These are phyloP conservation scores for Euphrasia confusa DNA, from an alignment of 257 asterid species.

Conservation along the genomic window DNA sequence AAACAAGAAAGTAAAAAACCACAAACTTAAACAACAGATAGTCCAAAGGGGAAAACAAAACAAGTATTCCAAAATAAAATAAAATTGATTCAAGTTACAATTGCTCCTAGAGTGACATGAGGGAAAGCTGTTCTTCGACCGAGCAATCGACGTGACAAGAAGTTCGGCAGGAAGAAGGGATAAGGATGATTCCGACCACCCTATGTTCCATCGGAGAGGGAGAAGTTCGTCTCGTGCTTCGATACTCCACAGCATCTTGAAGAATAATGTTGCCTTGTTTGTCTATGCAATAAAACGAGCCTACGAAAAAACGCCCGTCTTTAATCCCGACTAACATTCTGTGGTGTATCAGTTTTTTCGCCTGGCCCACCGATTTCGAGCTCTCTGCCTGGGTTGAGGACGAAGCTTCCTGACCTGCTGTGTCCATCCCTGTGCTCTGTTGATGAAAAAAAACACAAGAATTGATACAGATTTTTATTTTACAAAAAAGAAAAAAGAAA, in stretches of 20 bases:
- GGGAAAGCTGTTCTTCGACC: constrained; percentile 60
- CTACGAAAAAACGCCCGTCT: constrained; percentile 79
- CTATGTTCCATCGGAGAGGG: constrained; percentile 88
- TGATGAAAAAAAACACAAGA: background rate
- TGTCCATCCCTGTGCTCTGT: constrained; percentile 28
- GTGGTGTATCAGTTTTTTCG: constrained; percentile 55
- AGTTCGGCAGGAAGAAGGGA: constrained; percentile 68
- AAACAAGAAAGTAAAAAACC: too few relatives aligned
- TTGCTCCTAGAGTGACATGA: constrained; percentile 44
- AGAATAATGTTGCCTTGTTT: constrained; percentile 92
- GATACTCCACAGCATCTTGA: constrained; percentile 87
- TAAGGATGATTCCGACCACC: constrained; percentile 78
- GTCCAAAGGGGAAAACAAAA: too few relatives aligned
- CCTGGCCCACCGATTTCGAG: constrained; percentile 41
- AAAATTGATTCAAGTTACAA: constrained; percentile 13
- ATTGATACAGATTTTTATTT: too few relatives aligned
- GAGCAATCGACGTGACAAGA: constrained; percentile 76
- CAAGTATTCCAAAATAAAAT: too few relatives aligned
- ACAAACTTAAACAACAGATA: too few relatives aligned
- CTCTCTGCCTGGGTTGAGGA: constrained; percentile 24
- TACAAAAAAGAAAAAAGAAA: too few relatives aligned
- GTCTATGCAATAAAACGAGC: constrained; percentile 78
- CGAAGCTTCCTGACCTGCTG: constrained; percentile 20
- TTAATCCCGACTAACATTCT: constrained; percentile 70
- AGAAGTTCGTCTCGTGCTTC: constrained; percentile 63